Evolutionary conservation across 352 stramenopile species (phyloP), one percentile per base, ranked within the genome.

Genomic region (Phytophthora gonapodyides): DNA sequence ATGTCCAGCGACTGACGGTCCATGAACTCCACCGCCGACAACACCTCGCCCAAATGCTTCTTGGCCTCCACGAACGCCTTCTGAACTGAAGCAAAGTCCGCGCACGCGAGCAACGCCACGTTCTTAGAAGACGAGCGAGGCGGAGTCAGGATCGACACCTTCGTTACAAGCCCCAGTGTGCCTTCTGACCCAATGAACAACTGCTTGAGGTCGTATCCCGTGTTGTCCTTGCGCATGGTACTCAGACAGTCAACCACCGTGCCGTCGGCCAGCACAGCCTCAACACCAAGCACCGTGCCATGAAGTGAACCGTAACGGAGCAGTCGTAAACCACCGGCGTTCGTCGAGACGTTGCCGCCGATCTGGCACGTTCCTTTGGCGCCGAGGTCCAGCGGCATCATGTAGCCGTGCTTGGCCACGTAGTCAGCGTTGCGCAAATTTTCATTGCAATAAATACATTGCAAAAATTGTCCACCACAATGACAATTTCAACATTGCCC

Each of bases 341-440:
- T 99, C 1, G 96, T 97, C 15, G 87, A 83, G 2, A 99, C 73
- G 75, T 99, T 99, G 19, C 97, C 97, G 38, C 97, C 97, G 65
- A 99, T 98, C 69, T 96, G 86, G 71, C 97, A 99, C n/a, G 88
- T 95, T 37, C 97, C 97, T 64, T 98, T 99, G n/a, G 96, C 92
- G 31, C 95, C 97, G 6, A 99, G 84, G 68, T 99, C 97, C 15
- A 99, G 69, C 10, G 97, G 97, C 69, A 99, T 96, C 63, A 97
- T 88, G 78, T 90, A 94, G 34, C 84, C 87, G 31, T 86, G 60
- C 58, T 92, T 82, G n/a, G 70, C 72, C 21, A 98, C 86, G 62
- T 92, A 89, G 37, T 84, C 76, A 65, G 98, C 92, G n/a, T n/a
- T n/a, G n/a, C n/a, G n/a, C n/a, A n/a, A n/a, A n/a, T n/a, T n/a